Conservation (phyloP, 1,284 basidiomycete genomes). For the Caloboletus firmus region DNA sequence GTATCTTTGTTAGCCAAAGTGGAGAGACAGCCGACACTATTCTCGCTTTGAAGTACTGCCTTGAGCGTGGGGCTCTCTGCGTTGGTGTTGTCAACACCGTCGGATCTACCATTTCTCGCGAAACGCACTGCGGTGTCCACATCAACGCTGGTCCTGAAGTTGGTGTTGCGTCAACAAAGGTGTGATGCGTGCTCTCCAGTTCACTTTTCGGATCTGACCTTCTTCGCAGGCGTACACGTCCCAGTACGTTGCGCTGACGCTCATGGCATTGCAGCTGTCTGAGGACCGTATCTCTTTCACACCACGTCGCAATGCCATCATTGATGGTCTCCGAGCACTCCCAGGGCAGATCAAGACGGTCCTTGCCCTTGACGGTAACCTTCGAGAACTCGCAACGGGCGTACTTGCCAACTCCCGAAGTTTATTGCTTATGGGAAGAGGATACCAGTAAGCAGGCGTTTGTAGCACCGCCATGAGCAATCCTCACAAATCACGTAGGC, state of each 20-base stretch:
- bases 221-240: conserved; percentile 87
- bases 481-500: conserved; percentile 39
- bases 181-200: conserved; percentile 29
- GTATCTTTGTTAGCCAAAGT: conserved; percentile 96
- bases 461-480: no score
- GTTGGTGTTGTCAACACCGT: conserved; percentile 99
- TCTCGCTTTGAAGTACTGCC: conserved; percentile 92
- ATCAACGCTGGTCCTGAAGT: conserved; percentile 99
- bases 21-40: conserved; percentile 99
- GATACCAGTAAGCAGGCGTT: conserved; percentile 76
- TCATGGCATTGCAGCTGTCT: conserved; percentile 97
- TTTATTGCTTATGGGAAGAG: conserved; percentile 96
- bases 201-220: neutral
- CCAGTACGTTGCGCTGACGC: conserved; percentile 97
- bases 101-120: conserved; percentile 96
- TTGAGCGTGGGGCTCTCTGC: conserved; percentile 95
- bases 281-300: conserved; percentile 96
- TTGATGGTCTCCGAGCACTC: conserved; percentile 88
- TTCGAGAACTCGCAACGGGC: conserved; percentile 83
- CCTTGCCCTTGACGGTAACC: conserved; percentile 75
- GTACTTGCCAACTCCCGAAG: conserved; percentile 82
- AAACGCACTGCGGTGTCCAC: conserved; percentile 99
- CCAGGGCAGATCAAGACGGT: conserved; percentile 90
- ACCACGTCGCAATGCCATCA: conserved; percentile 90
- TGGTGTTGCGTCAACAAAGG: conserved; percentile 99